A percentile compares a stretch with the other conserved stretches of the same genome.
Evolutionary conservation across 495 filamentous ascomycete genomes (phyloP).

Genomic region (Venustampulla echinocandica): DNA sequence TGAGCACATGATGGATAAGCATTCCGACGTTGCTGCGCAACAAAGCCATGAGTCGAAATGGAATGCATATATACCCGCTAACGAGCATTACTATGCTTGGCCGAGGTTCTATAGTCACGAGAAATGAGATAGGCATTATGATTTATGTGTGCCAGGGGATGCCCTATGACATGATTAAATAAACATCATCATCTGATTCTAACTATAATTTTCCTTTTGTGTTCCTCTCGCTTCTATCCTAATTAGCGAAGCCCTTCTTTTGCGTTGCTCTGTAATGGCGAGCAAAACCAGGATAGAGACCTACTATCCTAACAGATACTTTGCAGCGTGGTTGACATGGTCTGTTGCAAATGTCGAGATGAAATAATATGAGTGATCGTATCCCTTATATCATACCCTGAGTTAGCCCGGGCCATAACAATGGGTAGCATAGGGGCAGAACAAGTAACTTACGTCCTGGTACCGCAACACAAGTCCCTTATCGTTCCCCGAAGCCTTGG

Average conservation of each 20-base stretch:
- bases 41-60: not conserved
- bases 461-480: constrained; percentile 66
- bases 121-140: not conserved
- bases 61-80: constrained; percentile 15
- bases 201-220: constrained; percentile 19
- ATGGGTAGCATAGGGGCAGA: not conserved
- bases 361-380: constrained; percentile 96
- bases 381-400: constrained; percentile 43
- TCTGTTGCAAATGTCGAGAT: constrained; percentile 84
- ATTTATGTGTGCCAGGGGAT: not conserved
- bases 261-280: not conserved
- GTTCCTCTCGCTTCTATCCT: constrained; percentile 16
- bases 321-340: constrained; percentile 85
- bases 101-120: not conserved
- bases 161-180: not conserved
- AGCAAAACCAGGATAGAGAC: constrained; percentile 3
- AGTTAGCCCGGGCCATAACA: not conserved
- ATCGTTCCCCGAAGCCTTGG: constrained; percentile 56
- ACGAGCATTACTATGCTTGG: not conserved
- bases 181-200: constrained; percentile 4
- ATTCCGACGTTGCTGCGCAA: constrained; percentile 16
- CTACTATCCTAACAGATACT: constrained; percentile 48
- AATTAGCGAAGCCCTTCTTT: constrained; percentile 6
- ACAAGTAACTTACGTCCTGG: constrained; percentile 49
- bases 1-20: constrained; percentile 11